Evolutionary conservation across 2,329 filamentous ascomycete genomes (phyloP).

Genomic region (Arthrobotrys pseudoclavata): DNA sequence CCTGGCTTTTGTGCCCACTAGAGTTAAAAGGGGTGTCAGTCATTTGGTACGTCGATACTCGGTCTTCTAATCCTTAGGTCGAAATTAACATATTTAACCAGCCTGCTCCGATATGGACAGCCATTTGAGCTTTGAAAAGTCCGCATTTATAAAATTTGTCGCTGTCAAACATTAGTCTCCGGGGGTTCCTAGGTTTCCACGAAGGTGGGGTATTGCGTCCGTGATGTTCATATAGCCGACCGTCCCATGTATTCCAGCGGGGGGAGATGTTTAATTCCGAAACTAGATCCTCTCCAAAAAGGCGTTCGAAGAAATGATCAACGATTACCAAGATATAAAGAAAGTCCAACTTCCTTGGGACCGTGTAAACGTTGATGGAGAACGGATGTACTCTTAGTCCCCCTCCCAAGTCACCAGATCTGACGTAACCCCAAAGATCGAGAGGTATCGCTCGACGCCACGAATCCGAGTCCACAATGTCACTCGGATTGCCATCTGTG

Average conservation of each 20-base stretch:
- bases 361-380: neutral
- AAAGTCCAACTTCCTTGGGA: neutral
- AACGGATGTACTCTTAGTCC: neutral
- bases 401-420: neutral
- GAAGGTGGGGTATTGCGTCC: neutral
- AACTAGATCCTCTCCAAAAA: neutral
- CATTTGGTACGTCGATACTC: neutral
- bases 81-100: neutral
- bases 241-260: neutral
- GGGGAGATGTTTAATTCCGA: neutral
- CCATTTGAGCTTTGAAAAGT: slow-evolving; percentile 1
- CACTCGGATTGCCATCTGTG: neutral
- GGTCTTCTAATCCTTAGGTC: too few species aligned
- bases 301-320: neutral
- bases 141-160: neutral
- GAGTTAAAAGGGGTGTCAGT: neutral
- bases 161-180: neutral
- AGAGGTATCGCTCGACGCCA: neutral
- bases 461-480: too few species aligned
- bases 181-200: neutral
- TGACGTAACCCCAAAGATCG: neutral
- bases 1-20: neutral
- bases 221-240: neutral
- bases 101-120: neutral
- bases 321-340: neutral